Base-by-base conservation (phyloP, 805 yeast species). In the Pichia sporocuriosa region DNA sequence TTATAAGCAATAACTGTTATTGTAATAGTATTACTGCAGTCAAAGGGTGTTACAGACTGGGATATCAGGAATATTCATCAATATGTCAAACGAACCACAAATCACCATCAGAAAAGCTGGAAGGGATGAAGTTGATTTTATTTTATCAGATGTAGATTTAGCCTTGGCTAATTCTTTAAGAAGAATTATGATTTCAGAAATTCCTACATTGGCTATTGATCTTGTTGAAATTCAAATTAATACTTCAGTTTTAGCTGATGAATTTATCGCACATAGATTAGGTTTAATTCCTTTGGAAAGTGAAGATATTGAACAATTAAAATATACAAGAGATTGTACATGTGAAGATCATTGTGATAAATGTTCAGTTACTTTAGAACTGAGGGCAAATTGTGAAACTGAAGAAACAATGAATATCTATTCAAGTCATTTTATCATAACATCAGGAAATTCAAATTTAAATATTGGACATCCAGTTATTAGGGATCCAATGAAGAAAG, bases 261-360 rank as follows among this genome's bases (percentile, higher is more conserved):
- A 93, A 64, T 93, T 93, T 59, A 76, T 93, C 45, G 80, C 97
- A 24, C 99, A 93, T 64, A 72, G 99, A 59, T 67, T 93, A 48
- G 99, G 99, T 32, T 70, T 93, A 41, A 79, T 93, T 46, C 99
- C 99, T 2, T 69, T 93, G 35, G 83, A 81, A 50, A 79, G 94
- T 53, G 77, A 79, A 32, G 90, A 85, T 46, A 87, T 89, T 34
- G 96, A 87, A 38, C 75, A 80, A 47, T 68, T 90, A 50, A 79
- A 86, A 48, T 90, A 89, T 65, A 81, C 94, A 23, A 75, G 97
- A 59, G 98, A 93, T 62, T 93, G 99, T 64, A 89, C 95, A 33
- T 93, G 99, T 69, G 98, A 93, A 61, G 94, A 89, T 59, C 90
- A 93, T 67, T 93, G 99, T 66, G 89, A 87, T 46, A 82, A 84